A percentile compares a stretch with the other conserved stretches of the same genome.
These are phyloP conservation scores for Lepidium didymum DNA, from an alignment of 345 rosid genomes.

Conservation along the genomic window DNA sequence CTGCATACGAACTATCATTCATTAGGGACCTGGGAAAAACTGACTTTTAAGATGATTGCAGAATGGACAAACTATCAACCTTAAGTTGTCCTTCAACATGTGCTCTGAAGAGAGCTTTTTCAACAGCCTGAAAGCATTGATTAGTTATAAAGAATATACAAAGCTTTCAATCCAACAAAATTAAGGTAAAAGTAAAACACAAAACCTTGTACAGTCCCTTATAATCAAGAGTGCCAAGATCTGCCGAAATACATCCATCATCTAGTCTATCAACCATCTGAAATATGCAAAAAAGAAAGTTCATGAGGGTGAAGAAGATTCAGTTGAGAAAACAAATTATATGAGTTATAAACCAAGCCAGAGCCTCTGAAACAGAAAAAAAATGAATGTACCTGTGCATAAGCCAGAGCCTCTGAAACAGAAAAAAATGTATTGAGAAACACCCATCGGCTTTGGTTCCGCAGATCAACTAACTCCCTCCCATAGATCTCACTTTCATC, in stretches of 20 bases:
- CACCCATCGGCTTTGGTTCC: conserved; percentile 87
- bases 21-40: conserved; percentile 1
- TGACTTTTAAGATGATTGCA: not conserved
- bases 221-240: conserved; percentile 74
- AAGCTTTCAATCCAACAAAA: not conserved
- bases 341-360: conserved; percentile 20
- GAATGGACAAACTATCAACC: conserved; percentile 35
- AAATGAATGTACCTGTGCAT: conserved; percentile 66
- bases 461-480: conserved; percentile 88
- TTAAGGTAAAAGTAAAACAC: conserved; percentile 2
- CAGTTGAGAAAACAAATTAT: not conserved
- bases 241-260: conserved; percentile 69
- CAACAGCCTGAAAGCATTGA: conserved; percentile 68
- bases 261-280: conserved; percentile 95
- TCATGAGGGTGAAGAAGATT: not conserved
- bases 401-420: conserved; percentile 94
- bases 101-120: conserved; percentile 91
- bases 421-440: conserved; percentile 91
- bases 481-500: conserved; percentile 84
- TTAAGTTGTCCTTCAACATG: conserved; percentile 96
- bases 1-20: conserved; percentile 36
- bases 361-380: conserved; percentile 94
- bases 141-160: conserved; percentile 7
- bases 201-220: conserved; percentile 86
- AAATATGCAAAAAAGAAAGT: not conserved